Percentiles rank a stretch among this genome's conserved stretches.
Conservation (phyloP, 805 yeast species). For the Peterozyma toletana region DNA sequence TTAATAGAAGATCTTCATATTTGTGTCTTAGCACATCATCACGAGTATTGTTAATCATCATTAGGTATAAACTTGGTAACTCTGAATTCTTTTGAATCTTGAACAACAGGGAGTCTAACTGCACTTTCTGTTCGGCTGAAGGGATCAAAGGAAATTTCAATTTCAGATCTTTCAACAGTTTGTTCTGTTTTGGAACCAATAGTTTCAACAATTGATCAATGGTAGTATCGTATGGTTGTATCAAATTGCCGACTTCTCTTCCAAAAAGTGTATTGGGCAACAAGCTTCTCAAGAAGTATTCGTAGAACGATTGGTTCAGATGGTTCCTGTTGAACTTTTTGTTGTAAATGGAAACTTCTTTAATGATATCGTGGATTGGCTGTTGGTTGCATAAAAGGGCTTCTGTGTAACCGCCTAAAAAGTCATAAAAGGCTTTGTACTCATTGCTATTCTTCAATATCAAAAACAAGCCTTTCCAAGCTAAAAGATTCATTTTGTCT, state of each 20-base stretch:
- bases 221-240: constrained; percentile 39
- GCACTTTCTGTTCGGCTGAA: constrained; percentile 29
- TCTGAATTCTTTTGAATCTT: constrained; percentile 40
- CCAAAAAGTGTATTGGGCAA: constrained; percentile 53
- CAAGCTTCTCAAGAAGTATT: constrained; percentile 39
- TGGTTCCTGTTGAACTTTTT: constrained; percentile 24
- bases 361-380: constrained; percentile 39
- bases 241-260: constrained; percentile 38
- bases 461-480: constrained; percentile 77
- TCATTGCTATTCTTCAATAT: constrained; percentile 30
- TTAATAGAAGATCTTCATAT: constrained; percentile 54
- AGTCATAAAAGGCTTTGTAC: constrained; percentile 36
- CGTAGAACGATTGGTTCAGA: constrained; percentile 15
- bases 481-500: constrained; percentile 46
- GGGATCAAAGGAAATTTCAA: constrained; percentile 38
- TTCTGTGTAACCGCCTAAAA: constrained; percentile 36
- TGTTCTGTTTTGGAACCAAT: constrained; percentile 30
- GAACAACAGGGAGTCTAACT: constrained; percentile 35
- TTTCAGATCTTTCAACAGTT: constrained; percentile 32
- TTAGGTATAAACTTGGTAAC: constrained; percentile 45
- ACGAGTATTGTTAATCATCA: constrained; percentile 45
- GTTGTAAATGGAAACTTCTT: constrained; percentile 39
- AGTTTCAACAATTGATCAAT: constrained; percentile 31
- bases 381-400: constrained; percentile 31
- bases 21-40: constrained; percentile 51